A percentile compares a stretch with the other conserved stretches of the same genome.
Evolutionary conservation across 208 protist species (phyloP).

Genomic region (Wallacemonas sp.): DNA sequence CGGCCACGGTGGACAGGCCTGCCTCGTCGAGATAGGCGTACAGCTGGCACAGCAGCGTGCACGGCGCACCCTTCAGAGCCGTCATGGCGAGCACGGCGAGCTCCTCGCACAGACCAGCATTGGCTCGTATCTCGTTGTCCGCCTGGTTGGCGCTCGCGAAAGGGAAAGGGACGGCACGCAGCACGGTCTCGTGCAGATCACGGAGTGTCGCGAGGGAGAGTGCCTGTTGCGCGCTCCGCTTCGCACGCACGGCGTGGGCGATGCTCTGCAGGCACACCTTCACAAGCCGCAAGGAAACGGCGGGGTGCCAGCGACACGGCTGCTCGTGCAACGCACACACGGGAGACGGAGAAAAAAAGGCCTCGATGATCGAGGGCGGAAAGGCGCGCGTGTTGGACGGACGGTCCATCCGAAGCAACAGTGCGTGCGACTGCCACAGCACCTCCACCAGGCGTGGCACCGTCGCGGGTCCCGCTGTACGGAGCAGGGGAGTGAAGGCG

Average conservation of each 20-base stretch:
- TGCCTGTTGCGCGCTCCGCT: neutral
- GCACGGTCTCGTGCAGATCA: slow-evolving; percentile 22
- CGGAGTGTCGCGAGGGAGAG: slow-evolving; percentile 2
- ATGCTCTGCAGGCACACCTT: slow-evolving; percentile 55
- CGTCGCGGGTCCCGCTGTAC: neutral
- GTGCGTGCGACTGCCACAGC: neutral
- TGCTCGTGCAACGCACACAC: slow-evolving; percentile 18
- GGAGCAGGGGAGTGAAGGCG: slow-evolving; percentile 4
- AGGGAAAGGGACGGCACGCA: slow-evolving; percentile 28
- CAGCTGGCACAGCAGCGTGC: slow-evolving; percentile 21
- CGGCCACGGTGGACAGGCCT: slow-evolving; percentile 25
- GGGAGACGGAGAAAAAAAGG: slow-evolving; percentile 25
- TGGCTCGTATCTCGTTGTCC: slow-evolving; percentile 1
- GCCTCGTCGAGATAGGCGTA: slow-evolving; percentile 36
- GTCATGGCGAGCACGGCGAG: slow-evolving; percentile 40
- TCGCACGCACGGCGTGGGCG: slow-evolving; percentile 15
- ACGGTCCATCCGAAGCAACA: no score
- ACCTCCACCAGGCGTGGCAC: neutral
- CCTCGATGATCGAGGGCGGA: neutral
- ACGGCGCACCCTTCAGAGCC: slow-evolving; percentile 34
- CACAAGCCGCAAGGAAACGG: slow-evolving; percentile 28
- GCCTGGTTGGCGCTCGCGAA: no score
- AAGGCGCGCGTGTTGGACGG: neutral
- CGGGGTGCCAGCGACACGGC: slow-evolving; percentile 27
- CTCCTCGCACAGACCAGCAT: slow-evolving; percentile 16